Evolutionary conservation across 2,329 filamentous ascomycete genomes (phyloP).

Genomic region (Tothia fuscella): DNA sequence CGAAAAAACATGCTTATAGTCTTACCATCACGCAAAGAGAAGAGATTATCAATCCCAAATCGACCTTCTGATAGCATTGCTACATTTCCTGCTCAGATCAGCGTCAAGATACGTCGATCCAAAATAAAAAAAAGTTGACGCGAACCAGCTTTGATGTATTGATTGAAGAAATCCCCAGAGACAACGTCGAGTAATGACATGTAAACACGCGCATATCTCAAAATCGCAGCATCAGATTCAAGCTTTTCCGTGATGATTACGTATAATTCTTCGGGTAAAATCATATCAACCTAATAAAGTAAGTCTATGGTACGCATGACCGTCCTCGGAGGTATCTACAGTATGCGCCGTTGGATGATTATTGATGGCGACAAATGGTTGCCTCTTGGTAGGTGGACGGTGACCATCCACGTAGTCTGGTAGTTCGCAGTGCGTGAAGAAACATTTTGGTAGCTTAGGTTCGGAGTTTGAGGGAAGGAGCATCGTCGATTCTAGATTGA

Average conservation of each 20-base stretch:
- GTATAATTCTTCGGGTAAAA: slow-evolving; percentile 56
- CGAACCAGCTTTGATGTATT: slow-evolving; percentile 69
- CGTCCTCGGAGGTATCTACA: too few species aligned
- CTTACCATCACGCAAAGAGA: slow-evolving; percentile 56
- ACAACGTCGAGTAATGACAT: slow-evolving; percentile 64
- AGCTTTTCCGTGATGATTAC: slow-evolving; percentile 43
- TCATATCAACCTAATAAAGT: slow-evolving; percentile 55
- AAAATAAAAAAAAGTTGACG: background rate
- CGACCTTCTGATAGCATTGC: slow-evolving; percentile 75
- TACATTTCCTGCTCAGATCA: slow-evolving; percentile 54
- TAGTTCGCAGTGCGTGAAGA: slow-evolving; percentile 57
- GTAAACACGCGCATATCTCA: slow-evolving; percentile 54
- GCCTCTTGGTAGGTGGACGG: slow-evolving; percentile 58
- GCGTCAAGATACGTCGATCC: background rate
- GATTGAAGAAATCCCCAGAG: slow-evolving; percentile 64
- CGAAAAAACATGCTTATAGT: background rate
- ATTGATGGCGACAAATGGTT: slow-evolving; percentile 62
- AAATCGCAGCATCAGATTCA: slow-evolving; percentile 25
- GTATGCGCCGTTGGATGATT: slow-evolving; percentile 57
- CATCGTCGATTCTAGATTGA: too few species aligned
- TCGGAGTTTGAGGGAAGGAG: background rate
- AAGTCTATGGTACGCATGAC: too few species aligned
- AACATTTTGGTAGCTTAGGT: slow-evolving; percentile 46
- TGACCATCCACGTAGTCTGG: slow-evolving; percentile 55
- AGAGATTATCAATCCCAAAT: slow-evolving; percentile 57